Conservation (phyloP, 805 yeast species). For the Wickerhamomyces sydowiorum region DNA sequence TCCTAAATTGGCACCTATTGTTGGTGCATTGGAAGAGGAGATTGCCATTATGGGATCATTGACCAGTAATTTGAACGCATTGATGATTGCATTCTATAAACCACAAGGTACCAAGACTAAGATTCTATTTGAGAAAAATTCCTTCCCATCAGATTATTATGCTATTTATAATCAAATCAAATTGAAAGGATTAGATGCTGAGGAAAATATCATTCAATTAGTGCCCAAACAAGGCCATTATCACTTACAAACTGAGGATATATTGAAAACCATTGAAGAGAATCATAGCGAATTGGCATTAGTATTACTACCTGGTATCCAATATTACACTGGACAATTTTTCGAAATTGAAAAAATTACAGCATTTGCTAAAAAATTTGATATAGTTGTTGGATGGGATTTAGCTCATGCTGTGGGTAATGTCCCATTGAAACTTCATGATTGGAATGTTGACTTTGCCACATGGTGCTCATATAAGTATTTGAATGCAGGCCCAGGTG, state of each 20-base stretch:
- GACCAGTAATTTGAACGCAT: slow-evolving; percentile 74
- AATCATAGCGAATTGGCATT: slow-evolving; percentile 61
- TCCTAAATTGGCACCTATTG: slow-evolving; percentile 62
- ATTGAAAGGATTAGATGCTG: slow-evolving; percentile 48
- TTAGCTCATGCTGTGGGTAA: slow-evolving; percentile 94
- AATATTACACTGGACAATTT: slow-evolving; percentile 86
- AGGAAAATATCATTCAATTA: slow-evolving; percentile 57
- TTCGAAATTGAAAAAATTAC: slow-evolving; percentile 78
- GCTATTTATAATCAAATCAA: slow-evolving; percentile 71
- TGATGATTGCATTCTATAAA: slow-evolving; percentile 67
- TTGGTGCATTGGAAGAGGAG: slow-evolving; percentile 73
- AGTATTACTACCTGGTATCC: slow-evolving; percentile 82
- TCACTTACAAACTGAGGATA: slow-evolving; percentile 55
- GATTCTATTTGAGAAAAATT: slow-evolving; percentile 77
- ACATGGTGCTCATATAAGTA: slow-evolving; percentile 94
- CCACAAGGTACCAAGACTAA: slow-evolving; percentile 57
- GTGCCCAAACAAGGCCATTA: slow-evolving; percentile 55
- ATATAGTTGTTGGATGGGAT: slow-evolving; percentile 83
- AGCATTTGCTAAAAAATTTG: slow-evolving; percentile 42
- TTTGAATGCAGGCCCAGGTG: slow-evolving; percentile 91
- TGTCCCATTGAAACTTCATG: slow-evolving; percentile 69
- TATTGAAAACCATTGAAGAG: slow-evolving; percentile 47
- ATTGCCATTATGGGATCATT: slow-evolving; percentile 86
- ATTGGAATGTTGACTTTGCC: slow-evolving; percentile 91
- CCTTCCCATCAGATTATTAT: slow-evolving; percentile 91